These are phyloP conservation scores for Neostapfia colusana DNA, from an alignment of 176 grass and related monocot species.

Conservation along the genomic window DNA sequence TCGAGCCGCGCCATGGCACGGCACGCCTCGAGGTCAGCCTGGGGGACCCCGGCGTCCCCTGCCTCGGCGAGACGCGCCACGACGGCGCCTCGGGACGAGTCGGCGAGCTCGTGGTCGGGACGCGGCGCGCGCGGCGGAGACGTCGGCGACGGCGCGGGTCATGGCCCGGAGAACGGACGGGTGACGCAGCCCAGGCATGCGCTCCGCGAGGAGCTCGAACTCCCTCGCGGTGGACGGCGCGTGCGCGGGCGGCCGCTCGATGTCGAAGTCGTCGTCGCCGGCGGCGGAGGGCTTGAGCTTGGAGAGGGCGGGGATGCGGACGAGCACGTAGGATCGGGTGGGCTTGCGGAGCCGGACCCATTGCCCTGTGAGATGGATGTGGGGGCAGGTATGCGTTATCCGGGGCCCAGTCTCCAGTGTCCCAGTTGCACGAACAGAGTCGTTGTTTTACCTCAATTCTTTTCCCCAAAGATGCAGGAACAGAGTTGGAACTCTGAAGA, in stretches of 20 bases:
- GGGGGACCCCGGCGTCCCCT: conserved; percentile 30
- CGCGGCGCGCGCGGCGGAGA: conserved; percentile 72
- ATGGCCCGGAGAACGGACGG: conserved; percentile 80
- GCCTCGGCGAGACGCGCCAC: conserved; percentile 28
- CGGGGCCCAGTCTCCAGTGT: neutral
- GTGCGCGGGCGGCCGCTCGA: conserved; percentile 63
- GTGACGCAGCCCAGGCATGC: conserved; percentile 73
- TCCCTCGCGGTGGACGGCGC: conserved; percentile 34
- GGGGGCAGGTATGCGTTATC: neutral
- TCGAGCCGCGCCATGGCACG: conserved; percentile 55
- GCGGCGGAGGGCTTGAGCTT: conserved; percentile 27
- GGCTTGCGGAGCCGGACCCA: conserved; percentile 81
- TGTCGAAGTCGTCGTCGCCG: conserved; percentile 38
- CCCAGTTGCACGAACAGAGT: neutral
- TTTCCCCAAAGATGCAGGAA: no score
- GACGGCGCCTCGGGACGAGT: conserved; percentile 59
- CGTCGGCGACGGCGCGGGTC: conserved; percentile 67
- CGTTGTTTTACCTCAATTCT: no score
- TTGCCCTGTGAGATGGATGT: conserved; percentile 12
- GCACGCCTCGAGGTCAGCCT: conserved; percentile 43
- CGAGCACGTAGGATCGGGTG: conserved; percentile 82
- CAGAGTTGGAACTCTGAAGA: no score
- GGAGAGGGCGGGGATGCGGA: conserved; percentile 54
- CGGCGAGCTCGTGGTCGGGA: conserved; percentile 81
- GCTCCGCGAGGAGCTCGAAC: conserved; percentile 66